phyloP scores from a whole-genome alignment of 2,329 filamentous ascomycete species.

The Eutypella sp. region DNA sequence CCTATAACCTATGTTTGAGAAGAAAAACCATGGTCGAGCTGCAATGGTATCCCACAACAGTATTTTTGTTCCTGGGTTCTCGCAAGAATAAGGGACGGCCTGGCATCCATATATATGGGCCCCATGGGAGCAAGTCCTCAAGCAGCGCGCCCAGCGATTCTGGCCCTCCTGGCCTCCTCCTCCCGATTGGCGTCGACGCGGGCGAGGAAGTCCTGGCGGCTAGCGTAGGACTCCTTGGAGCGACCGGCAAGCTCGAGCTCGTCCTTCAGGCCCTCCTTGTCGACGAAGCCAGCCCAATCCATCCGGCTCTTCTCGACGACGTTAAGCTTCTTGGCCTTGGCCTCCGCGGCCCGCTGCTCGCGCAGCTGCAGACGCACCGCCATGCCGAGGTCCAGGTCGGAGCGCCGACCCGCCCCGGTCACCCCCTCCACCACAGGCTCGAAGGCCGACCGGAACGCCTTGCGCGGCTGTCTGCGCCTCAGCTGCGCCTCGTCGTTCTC shows the following conservation, averaged over 20 bases:
- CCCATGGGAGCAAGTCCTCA: too few relatives aligned
- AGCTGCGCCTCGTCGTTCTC: slow-evolving; percentile 25
- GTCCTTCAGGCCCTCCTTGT: slow-evolving; percentile 66
- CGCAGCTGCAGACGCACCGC: slow-evolving; percentile 42
- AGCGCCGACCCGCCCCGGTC: slow-evolving; percentile 30
- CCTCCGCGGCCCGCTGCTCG: slow-evolving; percentile 35
- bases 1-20: too few relatives aligned
- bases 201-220: slow-evolving; percentile 60
- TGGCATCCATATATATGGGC: too few relatives aligned
- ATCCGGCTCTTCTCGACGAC: slow-evolving; percentile 68
- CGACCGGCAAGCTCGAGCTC: slow-evolving; percentile 61
- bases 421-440: slow-evolving; percentile 48
- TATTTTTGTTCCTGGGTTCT: too few relatives aligned
- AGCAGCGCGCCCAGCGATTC: slow-evolving; percentile 39
- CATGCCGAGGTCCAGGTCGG: slow-evolving; percentile 55
- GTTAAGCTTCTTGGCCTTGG: slow-evolving; percentile 60
- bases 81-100: too few relatives aligned
- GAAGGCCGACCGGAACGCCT: slow-evolving; percentile 57
- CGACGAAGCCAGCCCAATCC: slow-evolving; percentile 69
- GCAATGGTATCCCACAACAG: too few relatives aligned
- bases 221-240: slow-evolving; percentile 59
- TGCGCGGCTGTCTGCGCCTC: slow-evolving; percentile 44
- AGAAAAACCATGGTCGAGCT: too few relatives aligned
- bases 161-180: slow-evolving; percentile 52
- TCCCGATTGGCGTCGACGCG: slow-evolving; percentile 59